Evolutionary conservation across 2,329 filamentous ascomycete genomes (phyloP).

Genomic region (Fusarium sulawesiense): DNA sequence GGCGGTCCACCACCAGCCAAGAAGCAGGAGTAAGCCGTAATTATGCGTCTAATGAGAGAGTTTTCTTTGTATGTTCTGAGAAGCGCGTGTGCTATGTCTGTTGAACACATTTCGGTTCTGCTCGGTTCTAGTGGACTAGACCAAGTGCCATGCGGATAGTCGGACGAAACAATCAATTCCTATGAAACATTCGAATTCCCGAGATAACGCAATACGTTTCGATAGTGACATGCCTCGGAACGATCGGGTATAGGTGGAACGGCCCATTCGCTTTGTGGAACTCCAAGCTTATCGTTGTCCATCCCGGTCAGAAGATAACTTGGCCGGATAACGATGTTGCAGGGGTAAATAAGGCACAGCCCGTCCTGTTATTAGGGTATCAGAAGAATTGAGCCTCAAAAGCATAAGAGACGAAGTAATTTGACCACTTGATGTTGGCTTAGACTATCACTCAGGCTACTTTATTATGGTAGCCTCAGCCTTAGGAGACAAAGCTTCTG

Average conservation of each 20-base stretch:
- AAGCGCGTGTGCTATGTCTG: neutral
- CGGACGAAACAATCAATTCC: constrained; percentile 3
- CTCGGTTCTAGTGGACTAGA: neutral
- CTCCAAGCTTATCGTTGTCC: neutral
- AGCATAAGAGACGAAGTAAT: neutral
- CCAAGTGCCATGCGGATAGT: neutral
- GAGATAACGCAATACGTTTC: neutral
- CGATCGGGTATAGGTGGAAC: constrained; percentile 6
- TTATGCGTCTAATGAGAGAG: neutral
- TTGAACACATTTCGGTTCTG: neutral
- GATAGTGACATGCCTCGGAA: constrained; percentile 4
- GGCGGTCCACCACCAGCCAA: constrained; percentile 68
- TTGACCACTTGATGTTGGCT: neutral
- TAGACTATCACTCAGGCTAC: neutral
- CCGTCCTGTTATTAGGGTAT: neutral
- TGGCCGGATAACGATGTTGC: neutral
- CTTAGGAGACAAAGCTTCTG: neutral
- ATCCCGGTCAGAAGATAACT: neutral
- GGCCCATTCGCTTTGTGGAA: neutral
- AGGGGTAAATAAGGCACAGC: neutral
- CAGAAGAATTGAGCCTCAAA: neutral
- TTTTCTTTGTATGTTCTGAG: neutral
- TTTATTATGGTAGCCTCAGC: neutral
- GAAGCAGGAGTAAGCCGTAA: constrained; percentile 52
- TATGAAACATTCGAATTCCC: constrained; percentile 3